phyloP scores from a whole-genome alignment of 495 filamentous ascomycete species.

The Trichoderma erinaceum region DNA sequence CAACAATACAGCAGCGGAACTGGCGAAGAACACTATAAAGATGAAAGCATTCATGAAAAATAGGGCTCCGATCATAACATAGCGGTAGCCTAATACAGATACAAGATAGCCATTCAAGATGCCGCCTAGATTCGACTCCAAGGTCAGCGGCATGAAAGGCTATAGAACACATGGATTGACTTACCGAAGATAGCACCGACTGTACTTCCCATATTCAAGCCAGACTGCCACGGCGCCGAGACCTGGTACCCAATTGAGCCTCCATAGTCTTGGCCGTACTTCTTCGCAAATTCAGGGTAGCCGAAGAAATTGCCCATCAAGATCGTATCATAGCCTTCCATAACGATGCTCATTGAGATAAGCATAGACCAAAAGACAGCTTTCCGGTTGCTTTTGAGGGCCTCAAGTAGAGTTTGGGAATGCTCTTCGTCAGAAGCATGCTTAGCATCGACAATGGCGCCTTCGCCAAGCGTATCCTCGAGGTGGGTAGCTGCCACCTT shows the following conservation, averaged over 20 bases:
- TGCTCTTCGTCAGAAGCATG: conserved; percentile 36
- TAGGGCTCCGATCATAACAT: conserved; percentile 38
- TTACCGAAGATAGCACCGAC: conserved; percentile 28
- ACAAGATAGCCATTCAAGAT: conserved; percentile 44
- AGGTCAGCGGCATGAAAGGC: background rate
- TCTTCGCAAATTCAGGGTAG: conserved; percentile 31
- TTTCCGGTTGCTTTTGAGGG: conserved; percentile 38
- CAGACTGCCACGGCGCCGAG: conserved; percentile 27
- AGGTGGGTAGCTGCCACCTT: conserved; percentile 12
- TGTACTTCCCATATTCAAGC: conserved; percentile 26
- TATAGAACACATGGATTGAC: background rate
- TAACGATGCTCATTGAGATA: conserved; percentile 28
- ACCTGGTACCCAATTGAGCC: conserved; percentile 24
- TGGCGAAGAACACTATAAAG: conserved; percentile 54
- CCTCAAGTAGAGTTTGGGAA: conserved; percentile 37
- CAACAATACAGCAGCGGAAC: conserved; percentile 49
- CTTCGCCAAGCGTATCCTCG: conserved; percentile 27
- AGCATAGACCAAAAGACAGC: conserved; percentile 43
- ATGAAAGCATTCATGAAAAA: conserved; percentile 41
- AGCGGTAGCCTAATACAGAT: conserved; percentile 41
- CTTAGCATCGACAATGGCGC: conserved; percentile 30
- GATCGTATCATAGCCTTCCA: conserved; percentile 25
- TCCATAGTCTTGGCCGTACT: conserved; percentile 26
- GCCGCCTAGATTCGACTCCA: conserved; percentile 21
- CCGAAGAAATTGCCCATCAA: conserved; percentile 25